Conservation (phyloP, 352 stramenopile genomes). For the Globisporangium acanthophoron region DNA sequence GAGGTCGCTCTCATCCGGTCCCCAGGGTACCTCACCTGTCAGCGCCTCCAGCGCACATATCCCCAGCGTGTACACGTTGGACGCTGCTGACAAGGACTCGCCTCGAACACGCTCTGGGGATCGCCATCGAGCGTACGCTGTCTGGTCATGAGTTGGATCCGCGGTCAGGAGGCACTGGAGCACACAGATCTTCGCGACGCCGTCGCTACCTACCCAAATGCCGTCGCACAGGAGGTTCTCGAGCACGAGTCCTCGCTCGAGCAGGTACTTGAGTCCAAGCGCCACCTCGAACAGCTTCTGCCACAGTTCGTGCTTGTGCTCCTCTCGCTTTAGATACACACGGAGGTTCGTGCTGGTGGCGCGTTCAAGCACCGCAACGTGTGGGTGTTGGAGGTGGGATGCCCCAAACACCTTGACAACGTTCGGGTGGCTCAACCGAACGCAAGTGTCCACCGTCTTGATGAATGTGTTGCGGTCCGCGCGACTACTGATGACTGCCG, state of each 20-base stretch:
- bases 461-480: not conserved
- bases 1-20: not conserved
- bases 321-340: slow-evolving; percentile 1
- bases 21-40: slow-evolving; percentile 2
- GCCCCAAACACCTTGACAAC: slow-evolving; percentile 21
- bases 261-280: slow-evolving; percentile 3
- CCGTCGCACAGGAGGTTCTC: not conserved
- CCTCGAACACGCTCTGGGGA: slow-evolving; percentile 1
- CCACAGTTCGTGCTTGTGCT: not conserved
- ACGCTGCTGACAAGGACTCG: not conserved
- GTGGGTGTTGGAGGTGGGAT: slow-evolving; percentile 10
- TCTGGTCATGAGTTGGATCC: not conserved
- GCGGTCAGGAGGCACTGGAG: not conserved
- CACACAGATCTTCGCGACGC: slow-evolving; percentile 2
- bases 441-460: not conserved
- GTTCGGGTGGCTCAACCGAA: slow-evolving; percentile 29
- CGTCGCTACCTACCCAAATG: slow-evolving; percentile 1
- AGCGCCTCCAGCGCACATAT: slow-evolving; percentile 3
- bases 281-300: not conserved
- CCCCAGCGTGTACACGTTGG: slow-evolving; percentile 6
- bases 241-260: not conserved
- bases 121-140: not conserved
- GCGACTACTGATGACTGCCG: slow-evolving; percentile 14
- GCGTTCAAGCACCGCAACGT: slow-evolving; percentile 13
- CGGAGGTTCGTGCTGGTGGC: slow-evolving; percentile 3